phyloP scores from a whole-genome alignment of 805 yeast genomes.

The Zygosaccharomyces kombuchaensis region DNA sequence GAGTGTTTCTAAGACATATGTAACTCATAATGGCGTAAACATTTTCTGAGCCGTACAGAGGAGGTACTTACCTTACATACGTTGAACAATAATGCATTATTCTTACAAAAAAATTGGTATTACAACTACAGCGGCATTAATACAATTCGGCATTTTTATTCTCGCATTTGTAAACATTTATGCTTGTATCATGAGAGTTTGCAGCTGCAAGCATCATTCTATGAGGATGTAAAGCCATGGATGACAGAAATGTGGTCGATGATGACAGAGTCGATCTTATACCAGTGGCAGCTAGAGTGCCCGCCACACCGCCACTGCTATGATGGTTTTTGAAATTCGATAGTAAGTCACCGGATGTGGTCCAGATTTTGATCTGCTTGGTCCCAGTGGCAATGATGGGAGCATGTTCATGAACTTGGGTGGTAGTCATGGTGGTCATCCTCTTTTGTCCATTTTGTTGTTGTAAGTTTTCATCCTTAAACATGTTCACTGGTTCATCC shows the following conservation, averaged over 20 bases:
- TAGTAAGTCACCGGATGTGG: constrained; percentile 75
- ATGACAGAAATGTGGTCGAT: constrained; percentile 49
- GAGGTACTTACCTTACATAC: too few relatives aligned
- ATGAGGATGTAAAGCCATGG: constrained; percentile 84
- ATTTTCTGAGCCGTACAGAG: too few relatives aligned
- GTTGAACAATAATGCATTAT: background rate
- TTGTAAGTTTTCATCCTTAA: constrained; percentile 47
- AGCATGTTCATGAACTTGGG: constrained; percentile 93
- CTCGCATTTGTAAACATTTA: constrained; percentile 57
- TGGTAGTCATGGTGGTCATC: constrained; percentile 47
- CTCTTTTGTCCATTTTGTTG: constrained; percentile 28
- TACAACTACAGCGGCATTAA: background rate
- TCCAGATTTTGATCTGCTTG: constrained; percentile 72
- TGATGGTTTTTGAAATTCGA: constrained; percentile 50
- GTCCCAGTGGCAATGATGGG: constrained; percentile 90
- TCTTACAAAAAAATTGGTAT: background rate
- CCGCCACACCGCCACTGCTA: constrained; percentile 32
- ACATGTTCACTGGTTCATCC: constrained; percentile 64
- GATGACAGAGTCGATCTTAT: constrained; percentile 28
- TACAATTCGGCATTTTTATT: constrained; percentile 26
- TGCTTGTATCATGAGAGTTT: constrained; percentile 69
- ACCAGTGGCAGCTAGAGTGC: constrained; percentile 33
- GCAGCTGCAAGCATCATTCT: constrained; percentile 88
- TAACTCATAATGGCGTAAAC: too few relatives aligned
- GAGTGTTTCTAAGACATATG: too few relatives aligned